These are phyloP conservation scores for Kwoniella heveanensis DNA, from an alignment of 768 basidiomycete genomes.

Conservation along the genomic window DNA sequence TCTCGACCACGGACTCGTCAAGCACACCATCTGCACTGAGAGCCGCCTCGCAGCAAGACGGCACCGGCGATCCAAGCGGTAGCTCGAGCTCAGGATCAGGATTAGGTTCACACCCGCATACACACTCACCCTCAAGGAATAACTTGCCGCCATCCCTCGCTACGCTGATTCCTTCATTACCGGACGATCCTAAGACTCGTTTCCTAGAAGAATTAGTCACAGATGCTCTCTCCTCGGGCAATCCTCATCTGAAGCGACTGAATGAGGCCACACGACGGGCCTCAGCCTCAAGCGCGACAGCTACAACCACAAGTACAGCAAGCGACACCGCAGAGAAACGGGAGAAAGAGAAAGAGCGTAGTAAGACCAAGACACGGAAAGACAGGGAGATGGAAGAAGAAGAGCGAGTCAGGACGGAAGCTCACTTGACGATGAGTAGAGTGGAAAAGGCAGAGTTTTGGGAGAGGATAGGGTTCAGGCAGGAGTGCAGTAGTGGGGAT, in stretches of 20 bases:
- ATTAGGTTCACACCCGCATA: too few relatives aligned
- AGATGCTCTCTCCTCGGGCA: conserved; percentile 6
- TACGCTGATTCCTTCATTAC: conserved; percentile 80
- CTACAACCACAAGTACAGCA: conserved; percentile 15
- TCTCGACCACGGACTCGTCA: background rate
- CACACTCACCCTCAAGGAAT: conserved; percentile 57
- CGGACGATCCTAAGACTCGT: conserved; percentile 95
- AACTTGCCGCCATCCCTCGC: conserved; percentile 59
- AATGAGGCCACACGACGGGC: background rate
- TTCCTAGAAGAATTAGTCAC: conserved; percentile 85
- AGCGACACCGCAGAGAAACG: too few relatives aligned
- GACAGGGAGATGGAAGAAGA: conserved; percentile 33
- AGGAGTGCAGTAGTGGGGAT: conserved; percentile 87
- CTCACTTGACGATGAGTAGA: conserved; percentile 61
- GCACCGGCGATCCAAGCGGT: too few relatives aligned
- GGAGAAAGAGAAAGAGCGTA: conserved; percentile 58
- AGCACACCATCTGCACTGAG: too few relatives aligned
- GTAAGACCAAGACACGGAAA: conserved; percentile 53
- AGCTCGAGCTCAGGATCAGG: background rate
- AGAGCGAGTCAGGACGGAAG: conserved; percentile 8
- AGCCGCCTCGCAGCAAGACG: too few relatives aligned
- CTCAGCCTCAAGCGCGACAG: conserved; percentile 21
- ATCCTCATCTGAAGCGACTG: conserved; percentile 59
- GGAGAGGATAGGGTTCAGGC: conserved; percentile 95
- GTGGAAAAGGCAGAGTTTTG: conserved; percentile 79